Conservation (phyloP, 441 rosid genomes). For the Theobroma grandiflorum region DNA sequence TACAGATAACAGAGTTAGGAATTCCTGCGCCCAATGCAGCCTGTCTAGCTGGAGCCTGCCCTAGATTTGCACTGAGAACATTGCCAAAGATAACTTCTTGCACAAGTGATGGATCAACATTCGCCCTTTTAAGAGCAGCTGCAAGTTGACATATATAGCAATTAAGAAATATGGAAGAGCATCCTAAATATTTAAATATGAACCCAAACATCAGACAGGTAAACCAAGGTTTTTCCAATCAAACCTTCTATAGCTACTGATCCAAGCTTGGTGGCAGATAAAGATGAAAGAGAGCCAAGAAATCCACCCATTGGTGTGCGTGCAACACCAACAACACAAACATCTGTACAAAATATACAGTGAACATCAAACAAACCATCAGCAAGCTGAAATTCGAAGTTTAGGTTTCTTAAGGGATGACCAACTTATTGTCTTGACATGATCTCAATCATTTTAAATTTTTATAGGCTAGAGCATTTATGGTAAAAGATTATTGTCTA, state of each 20-base stretch:
- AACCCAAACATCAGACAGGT: neutral
- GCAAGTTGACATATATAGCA: conserved; percentile 29
- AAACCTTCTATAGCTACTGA: conserved; percentile 86
- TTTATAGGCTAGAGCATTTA: neutral
- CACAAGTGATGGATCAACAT: conserved; percentile 83
- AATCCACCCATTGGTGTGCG: conserved; percentile 96
- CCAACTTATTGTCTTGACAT: neutral
- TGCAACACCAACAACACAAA: conserved; percentile 96
- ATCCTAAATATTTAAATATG: conserved; percentile 6
- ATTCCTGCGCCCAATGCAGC: conserved; percentile 98
- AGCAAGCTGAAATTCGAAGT: neutral
- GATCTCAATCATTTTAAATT: neutral
- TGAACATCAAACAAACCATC: conserved; percentile 12
- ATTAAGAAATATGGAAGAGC: conserved; percentile 22
- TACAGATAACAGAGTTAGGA: conserved; percentile 84
- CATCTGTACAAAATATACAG: conserved; percentile 59
- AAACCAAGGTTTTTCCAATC: conserved; percentile 6
- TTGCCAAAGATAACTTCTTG: conserved; percentile 96
- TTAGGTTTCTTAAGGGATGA: neutral
- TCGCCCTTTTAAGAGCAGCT: conserved; percentile 94
- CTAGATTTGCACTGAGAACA: conserved; percentile 95
- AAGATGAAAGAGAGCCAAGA: conserved; percentile 83
- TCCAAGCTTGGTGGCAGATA: conserved; percentile 95
- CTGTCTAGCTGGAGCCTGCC: conserved; percentile 99
- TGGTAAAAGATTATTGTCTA: neutral